Conservation (phyloP, 305 asterid genomes). For the Fraxinus xanthoxyloides region DNA sequence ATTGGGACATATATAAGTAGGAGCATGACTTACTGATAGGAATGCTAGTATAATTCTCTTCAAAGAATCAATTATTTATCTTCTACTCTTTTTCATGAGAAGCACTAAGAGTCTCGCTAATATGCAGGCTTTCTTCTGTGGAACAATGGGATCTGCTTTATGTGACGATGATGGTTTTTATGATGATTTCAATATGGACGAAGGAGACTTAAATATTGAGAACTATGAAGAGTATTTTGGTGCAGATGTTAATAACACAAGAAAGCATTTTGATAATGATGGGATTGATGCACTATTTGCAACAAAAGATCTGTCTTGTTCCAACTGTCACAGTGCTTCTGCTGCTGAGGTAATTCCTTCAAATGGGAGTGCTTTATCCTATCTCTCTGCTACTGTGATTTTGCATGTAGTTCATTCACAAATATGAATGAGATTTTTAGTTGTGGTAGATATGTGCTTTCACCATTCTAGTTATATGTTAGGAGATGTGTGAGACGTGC, state of each 20-base stretch:
- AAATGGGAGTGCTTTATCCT: background rate
- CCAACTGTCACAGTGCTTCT: slow-evolving; percentile 48
- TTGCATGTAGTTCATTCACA: background rate
- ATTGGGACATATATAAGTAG: background rate
- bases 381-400: background rate
- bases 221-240: slow-evolving; percentile 72
- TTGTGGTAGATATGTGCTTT: background rate
- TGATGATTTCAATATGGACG: slow-evolving; percentile 65
- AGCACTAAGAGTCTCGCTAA: slow-evolving; percentile 6
- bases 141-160: slow-evolving; percentile 35
- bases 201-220: slow-evolving; percentile 62
- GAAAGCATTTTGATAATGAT: slow-evolving; percentile 48
- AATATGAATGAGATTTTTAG: background rate
- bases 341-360: slow-evolving; percentile 50
- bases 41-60: background rate
- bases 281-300: slow-evolving; percentile 63
- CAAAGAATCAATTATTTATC: background rate
- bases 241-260: slow-evolving; percentile 46
- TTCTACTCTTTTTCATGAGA: background rate
- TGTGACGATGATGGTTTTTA: slow-evolving; percentile 53
- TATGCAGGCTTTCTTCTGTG: slow-evolving; percentile 46
- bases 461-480: background rate
- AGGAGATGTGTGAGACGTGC: background rate
- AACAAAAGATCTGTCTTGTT: slow-evolving; percentile 48
- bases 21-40: background rate